Percentiles rank a stretch among this genome's conserved stretches.
These are phyloP conservation scores for Apocynum venetum DNA, from an alignment of 257 asterid genomes.

Conservation along the genomic window DNA sequence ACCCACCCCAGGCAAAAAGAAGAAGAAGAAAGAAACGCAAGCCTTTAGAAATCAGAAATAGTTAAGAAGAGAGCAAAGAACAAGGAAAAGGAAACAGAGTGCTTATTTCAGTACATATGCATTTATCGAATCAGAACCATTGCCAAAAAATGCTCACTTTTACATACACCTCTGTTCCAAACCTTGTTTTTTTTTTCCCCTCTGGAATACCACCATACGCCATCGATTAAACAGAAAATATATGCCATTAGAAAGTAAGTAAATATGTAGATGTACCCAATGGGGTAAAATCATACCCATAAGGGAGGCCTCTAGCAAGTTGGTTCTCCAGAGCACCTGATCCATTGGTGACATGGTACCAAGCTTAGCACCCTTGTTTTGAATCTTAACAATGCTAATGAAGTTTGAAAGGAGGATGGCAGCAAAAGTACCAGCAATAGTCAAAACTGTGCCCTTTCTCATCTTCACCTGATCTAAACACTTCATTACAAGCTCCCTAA, in stretches of 20 bases:
- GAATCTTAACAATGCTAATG: constrained; percentile 80
- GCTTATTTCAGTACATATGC: neutral
- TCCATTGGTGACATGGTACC: constrained; percentile 99
- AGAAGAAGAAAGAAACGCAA: neutral
- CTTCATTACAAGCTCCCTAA: constrained; percentile 80
- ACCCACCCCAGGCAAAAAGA: too few species aligned
- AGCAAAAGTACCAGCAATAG: constrained; percentile 75
- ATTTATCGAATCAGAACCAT: neutral
- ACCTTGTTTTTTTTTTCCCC: too few species aligned
- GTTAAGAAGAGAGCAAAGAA: neutral
- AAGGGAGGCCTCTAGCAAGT: constrained; percentile 92
- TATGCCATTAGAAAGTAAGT: neutral
- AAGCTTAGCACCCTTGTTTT: constrained; percentile 89
- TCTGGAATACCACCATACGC: neutral
- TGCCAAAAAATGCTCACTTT: neutral
- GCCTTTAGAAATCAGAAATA: neutral
- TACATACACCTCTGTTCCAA: neutral
- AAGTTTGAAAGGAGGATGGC: constrained; percentile 69
- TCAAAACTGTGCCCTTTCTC: constrained; percentile 82
- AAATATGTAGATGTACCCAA: neutral
- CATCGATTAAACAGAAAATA: neutral
- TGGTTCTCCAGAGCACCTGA: constrained; percentile 97
- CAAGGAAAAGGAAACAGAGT: neutral
- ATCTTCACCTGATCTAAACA: constrained; percentile 83
- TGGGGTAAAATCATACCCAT: constrained; percentile 54